Evolutionary conservation across 2,329 filamentous ascomycete species (phyloP), one percentile per base, ranked within the genome.

Genomic region (Nemania sp.): DNA sequence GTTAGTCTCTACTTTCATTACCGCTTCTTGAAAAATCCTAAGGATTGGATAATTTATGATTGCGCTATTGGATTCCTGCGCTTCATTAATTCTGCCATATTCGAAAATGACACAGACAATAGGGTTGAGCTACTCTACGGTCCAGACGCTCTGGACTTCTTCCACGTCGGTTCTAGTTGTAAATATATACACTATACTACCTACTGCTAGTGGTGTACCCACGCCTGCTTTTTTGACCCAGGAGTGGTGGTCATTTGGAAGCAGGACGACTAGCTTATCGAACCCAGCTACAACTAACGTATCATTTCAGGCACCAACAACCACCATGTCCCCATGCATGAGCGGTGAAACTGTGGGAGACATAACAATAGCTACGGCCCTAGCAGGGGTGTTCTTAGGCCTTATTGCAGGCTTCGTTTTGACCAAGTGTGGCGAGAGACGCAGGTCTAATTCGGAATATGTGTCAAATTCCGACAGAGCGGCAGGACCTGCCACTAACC

Each of bases 331-430:
- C 15, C 7, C 13, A 10, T 41, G 60, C 8, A 52, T 73, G 29
- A 70, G 66, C 3, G 20, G 15, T 13, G 70, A 69, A n/a, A 64
- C 68, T 13, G 53, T 66, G 4, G 68, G 64, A 47, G 73, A 71
- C n/a, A 68, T 74, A 47, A 62, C 70, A 18, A 64, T 73, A 45
- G 72, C 61, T 4, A 67, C 65, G 24, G 62, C 68, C 49, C 45
- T 73, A 15, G 66, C 62, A 47, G 73, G 72, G 15, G 57, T 58
- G 6, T 20, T 70, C 20, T 2, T 74, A 22, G 73, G 72, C 3
- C 4, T 61, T 24, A 47, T 69, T 26, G 54, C 58, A 3, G 69
- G 63, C 32, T 75, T 77, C 43, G 55, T 79, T 4, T 59, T 81
- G 1, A 57, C 79, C 15, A 70, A 70, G 24, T 69, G 70, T 13